Percentiles rank a stretch among this genome's conserved stretches.
phyloP scores from a whole-genome alignment of 2,329 filamentous ascomycete species.

The Cladobotryum protrusum region DNA sequence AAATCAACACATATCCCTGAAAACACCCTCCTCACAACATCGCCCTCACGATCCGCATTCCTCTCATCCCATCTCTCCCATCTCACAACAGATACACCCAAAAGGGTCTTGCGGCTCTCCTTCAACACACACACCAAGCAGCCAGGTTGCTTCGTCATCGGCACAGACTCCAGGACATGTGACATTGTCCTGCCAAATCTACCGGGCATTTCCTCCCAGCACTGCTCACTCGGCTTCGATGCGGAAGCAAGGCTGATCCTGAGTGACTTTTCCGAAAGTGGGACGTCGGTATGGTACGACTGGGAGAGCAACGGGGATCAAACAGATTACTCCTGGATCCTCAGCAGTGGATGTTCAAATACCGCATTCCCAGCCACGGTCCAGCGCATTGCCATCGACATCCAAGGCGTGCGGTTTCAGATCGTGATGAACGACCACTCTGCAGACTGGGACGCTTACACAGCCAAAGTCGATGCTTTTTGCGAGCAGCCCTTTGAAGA shows the following conservation, averaged over 20 bases:
- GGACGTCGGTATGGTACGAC: constrained; percentile 38
- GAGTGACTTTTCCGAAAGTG: constrained; percentile 31
- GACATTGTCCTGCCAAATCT: constrained; percentile 32
- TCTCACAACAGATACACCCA: constrained; percentile 16
- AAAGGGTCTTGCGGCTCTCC: constrained; percentile 29
- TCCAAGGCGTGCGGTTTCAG: constrained; percentile 35
- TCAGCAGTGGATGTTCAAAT: constrained; percentile 25
- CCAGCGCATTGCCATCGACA: constrained; percentile 31
- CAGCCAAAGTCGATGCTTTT: constrained; percentile 29
- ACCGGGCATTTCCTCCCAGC: constrained; percentile 28
- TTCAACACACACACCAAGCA: constrained; percentile 29
- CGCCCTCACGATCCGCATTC: constrained; percentile 18
- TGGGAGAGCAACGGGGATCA: constrained; percentile 34
- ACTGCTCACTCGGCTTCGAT: constrained; percentile 36
- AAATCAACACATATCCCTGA: constrained; percentile 26
- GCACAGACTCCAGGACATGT: constrained; percentile 30
- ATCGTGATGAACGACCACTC: constrained; percentile 33
- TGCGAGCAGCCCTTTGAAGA: constrained; percentile 23
- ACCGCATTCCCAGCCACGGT: constrained; percentile 28
- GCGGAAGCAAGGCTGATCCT: constrained; percentile 31
- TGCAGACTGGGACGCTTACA: constrained; percentile 26
- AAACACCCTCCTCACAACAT: constrained; percentile 23
- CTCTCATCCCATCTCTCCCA: constrained; percentile 25
- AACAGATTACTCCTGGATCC: constrained; percentile 30
- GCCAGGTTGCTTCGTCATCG: constrained; percentile 32